These are phyloP conservation scores for Irpex sp. DNA, from an alignment of 1,284 basidiomycete species.

Conservation along the genomic window DNA sequence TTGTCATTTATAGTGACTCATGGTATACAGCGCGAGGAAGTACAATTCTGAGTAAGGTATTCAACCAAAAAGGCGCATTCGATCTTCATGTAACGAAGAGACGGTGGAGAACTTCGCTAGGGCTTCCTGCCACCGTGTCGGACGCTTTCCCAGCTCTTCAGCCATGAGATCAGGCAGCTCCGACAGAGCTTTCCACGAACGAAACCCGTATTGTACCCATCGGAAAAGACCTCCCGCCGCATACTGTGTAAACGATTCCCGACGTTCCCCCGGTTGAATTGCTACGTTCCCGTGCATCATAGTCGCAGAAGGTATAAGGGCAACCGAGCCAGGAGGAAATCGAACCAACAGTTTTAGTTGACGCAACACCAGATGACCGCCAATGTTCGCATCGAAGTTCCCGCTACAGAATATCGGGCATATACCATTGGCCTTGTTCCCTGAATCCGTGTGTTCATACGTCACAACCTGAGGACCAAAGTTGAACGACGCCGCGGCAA, in stretches of 20 bases:
- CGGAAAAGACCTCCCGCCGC: constrained; percentile 30
- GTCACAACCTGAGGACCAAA: neutral
- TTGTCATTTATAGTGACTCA: no score
- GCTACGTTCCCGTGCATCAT: constrained; percentile 31
- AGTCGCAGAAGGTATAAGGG: constrained; percentile 34
- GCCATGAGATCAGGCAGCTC: no score
- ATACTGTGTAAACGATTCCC: constrained; percentile 30
- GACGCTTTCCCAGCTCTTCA: no score
- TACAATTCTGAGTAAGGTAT: no score
- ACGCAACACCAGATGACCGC: constrained; percentile 33
- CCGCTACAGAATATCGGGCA: constrained; percentile 33
- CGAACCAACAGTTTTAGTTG: constrained; percentile 28
- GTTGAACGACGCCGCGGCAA: neutral
- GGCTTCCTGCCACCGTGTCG: no score
- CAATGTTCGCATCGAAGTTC: constrained; percentile 24
- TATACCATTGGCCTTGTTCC: neutral
- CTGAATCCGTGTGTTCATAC: neutral
- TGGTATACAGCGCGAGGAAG: no score
- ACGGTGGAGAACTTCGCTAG: no score
- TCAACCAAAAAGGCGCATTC: no score
- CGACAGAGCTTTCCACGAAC: neutral
- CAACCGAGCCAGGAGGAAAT: constrained; percentile 27
- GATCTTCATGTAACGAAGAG: no score
- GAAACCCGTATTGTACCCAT: constrained; percentile 29
- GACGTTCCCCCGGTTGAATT: neutral